A percentile compares a stretch with the other conserved stretches of the same genome.
Conservation (phyloP, 2,329 filamentous ascomycete genomes). For the Fusarium sp. region DNA sequence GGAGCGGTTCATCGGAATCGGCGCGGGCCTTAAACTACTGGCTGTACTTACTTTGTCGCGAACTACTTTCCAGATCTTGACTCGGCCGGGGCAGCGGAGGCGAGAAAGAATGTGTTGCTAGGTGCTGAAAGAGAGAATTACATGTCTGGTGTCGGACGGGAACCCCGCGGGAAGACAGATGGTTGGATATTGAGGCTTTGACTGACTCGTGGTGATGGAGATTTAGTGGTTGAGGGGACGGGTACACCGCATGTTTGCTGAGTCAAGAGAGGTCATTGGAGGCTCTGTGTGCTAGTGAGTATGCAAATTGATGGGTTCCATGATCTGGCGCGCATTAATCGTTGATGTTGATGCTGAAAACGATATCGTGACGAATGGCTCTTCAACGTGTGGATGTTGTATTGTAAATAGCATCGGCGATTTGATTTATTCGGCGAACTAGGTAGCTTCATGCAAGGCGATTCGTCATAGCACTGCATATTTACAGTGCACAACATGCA, state of each 20-base stretch:
- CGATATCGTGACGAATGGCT: not conserved
- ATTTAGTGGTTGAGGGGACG: slow-evolving; percentile 2
- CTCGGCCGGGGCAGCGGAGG: slow-evolving; percentile 11
- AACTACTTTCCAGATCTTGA: slow-evolving; percentile 24
- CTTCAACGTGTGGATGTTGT: not conserved
- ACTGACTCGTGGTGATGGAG: slow-evolving; percentile 24
- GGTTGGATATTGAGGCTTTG: not conserved
- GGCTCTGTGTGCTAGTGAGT: not conserved
- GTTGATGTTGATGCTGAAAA: not conserved
- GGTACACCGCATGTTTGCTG: slow-evolving; percentile 24
- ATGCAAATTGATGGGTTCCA: not conserved
- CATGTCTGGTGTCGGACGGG: not conserved
- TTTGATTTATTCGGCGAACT: not conserved
- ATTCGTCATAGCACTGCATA: not conserved
- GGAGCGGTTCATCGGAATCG: slow-evolving; percentile 29
- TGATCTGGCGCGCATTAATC: slow-evolving; percentile 4
- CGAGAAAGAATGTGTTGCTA: not conserved
- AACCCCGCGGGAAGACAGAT: slow-evolving; percentile 8
- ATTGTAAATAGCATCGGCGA: not conserved
- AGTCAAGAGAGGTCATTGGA: not conserved
- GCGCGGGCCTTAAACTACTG: slow-evolving; percentile 22
- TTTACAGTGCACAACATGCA: not conserved
- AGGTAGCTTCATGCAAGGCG: not conserved
- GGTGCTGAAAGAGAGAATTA: not conserved
- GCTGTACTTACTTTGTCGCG: not conserved